A percentile compares a stretch with the other conserved stretches of the same genome.
These are phyloP conservation scores for Cocos nucifera DNA, from an alignment of 176 grass and related monocot species.

Conservation along the genomic window DNA sequence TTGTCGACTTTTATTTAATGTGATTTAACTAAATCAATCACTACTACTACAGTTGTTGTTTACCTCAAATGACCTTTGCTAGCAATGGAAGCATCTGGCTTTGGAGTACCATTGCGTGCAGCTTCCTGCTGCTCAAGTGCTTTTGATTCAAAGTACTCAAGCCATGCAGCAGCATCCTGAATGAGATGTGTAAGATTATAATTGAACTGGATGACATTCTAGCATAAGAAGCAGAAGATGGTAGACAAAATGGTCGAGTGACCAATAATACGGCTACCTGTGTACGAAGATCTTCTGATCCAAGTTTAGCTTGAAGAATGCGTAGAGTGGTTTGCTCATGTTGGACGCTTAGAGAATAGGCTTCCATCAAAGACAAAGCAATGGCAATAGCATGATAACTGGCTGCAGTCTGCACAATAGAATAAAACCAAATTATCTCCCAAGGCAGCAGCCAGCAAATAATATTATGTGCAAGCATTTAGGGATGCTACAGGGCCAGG, in stretches of 20 bases:
- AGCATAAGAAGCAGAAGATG: too few relatives aligned
- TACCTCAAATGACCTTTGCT: conserved; percentile 99
- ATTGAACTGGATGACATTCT: too few relatives aligned
- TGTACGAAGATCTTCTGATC: conserved; percentile 96
- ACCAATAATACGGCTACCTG: conserved; percentile 34
- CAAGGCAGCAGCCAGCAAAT: too few relatives aligned
- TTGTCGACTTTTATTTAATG: too few relatives aligned
- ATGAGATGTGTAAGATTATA: conserved; percentile 4
- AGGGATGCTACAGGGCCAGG: too few relatives aligned
- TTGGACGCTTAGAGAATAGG: conserved; percentile 95
- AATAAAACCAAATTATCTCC: too few relatives aligned
- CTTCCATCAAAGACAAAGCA: conserved; percentile 99
- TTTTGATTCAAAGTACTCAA: conserved; percentile 97
- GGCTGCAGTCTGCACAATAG: conserved; percentile 67
- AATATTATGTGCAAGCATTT: too few relatives aligned
- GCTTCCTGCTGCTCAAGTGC: conserved; percentile 98
- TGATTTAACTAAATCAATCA: too few relatives aligned
- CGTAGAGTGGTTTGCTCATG: conserved; percentile 96
- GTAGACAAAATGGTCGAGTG: too few relatives aligned
- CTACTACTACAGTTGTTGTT: not conserved
- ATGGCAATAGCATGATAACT: conserved; percentile 99
- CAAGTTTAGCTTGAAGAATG: conserved; percentile 96
- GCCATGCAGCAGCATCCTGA: conserved; percentile 96
- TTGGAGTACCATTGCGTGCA: conserved; percentile 94
- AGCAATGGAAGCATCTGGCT: conserved; percentile 99